Conservation (phyloP, 2,329 filamentous ascomycete genomes). For the Colletotrichum sp. region DNA sequence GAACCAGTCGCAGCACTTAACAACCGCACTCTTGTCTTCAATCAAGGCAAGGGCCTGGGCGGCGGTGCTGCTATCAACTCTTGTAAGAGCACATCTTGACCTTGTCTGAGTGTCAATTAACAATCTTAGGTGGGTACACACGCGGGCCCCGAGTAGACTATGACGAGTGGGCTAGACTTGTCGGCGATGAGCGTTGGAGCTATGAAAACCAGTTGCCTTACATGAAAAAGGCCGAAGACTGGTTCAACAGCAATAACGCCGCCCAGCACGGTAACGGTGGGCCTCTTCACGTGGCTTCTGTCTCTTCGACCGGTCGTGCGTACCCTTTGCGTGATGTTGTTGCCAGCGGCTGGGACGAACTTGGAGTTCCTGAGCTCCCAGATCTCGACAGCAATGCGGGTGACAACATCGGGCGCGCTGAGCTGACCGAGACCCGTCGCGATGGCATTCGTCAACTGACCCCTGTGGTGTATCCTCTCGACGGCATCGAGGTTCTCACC, state of each 20-base stretch:
- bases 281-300: slow-evolving; percentile 37
- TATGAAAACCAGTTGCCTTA: slow-evolving; percentile 38
- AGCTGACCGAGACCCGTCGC: slow-evolving; percentile 29
- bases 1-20: slow-evolving; percentile 24
- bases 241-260: slow-evolving; percentile 28
- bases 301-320: slow-evolving; percentile 32
- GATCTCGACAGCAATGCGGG: slow-evolving; percentile 28
- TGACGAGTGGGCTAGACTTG: slow-evolving; percentile 42
- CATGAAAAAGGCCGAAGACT: slow-evolving; percentile 17
- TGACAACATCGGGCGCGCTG: slow-evolving; percentile 34
- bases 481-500: slow-evolving; percentile 27
- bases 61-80: slow-evolving; percentile 9
- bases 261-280: slow-evolving; percentile 44
- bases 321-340: slow-evolving; percentile 42
- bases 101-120: neutral
- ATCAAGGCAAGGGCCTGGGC: slow-evolving; percentile 9
- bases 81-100: neutral
- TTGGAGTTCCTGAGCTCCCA: slow-evolving; percentile 34
- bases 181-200: slow-evolving; percentile 39
- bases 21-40: neutral
- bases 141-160: slow-evolving; percentile 49
- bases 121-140: slow-evolving; percentile 38
- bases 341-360: slow-evolving; percentile 42
- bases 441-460: slow-evolving; percentile 28
- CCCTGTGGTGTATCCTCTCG: slow-evolving; percentile 27